phyloP scores from a whole-genome alignment of 345 rosid genomes.

The Erysimum cheiranthoides region DNA sequence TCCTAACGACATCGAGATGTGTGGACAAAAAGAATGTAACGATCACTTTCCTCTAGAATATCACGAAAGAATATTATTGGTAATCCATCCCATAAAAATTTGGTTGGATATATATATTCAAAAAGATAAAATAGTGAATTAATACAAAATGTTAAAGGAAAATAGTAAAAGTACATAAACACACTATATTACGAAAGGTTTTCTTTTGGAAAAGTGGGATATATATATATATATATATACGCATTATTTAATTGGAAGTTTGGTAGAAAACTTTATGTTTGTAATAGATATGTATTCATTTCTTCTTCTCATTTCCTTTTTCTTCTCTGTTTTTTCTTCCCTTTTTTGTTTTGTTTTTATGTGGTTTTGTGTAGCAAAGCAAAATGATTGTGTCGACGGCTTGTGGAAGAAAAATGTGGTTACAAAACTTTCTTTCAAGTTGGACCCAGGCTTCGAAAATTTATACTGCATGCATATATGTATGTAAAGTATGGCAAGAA shows the following conservation, averaged over 20 bases:
- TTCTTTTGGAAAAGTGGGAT: slow-evolving; percentile 28
- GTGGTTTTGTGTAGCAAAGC: slow-evolving; percentile 37
- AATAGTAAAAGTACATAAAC: slow-evolving; percentile 10
- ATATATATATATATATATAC: not conserved
- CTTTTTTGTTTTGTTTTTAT: slow-evolving; percentile 18
- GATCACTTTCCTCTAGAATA: slow-evolving; percentile 31
- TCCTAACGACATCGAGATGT: not conserved
- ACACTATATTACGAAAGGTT: slow-evolving; percentile 12
- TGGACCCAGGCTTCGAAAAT: not conserved
- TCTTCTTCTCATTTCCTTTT: not conserved
- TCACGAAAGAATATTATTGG: slow-evolving; percentile 11
- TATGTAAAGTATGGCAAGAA: not conserved
- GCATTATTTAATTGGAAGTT: slow-evolving; percentile 16
- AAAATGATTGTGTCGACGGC: slow-evolving; percentile 43
- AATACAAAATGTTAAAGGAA: not conserved
- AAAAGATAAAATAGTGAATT: slow-evolving; percentile 22
- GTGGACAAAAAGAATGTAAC: slow-evolving; percentile 19
- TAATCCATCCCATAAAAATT: slow-evolving; percentile 17
- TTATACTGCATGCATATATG: slow-evolving; percentile 3
- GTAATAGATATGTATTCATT: not conserved
- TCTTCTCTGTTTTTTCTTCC: not conserved
- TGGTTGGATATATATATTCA: slow-evolving; percentile 33
- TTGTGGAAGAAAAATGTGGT: slow-evolving; percentile 28
- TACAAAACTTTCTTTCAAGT: slow-evolving; percentile 18
- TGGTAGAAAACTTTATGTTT: slow-evolving; percentile 39